Conservation (phyloP, 805 yeast species). For the Torulaspora indica region DNA sequence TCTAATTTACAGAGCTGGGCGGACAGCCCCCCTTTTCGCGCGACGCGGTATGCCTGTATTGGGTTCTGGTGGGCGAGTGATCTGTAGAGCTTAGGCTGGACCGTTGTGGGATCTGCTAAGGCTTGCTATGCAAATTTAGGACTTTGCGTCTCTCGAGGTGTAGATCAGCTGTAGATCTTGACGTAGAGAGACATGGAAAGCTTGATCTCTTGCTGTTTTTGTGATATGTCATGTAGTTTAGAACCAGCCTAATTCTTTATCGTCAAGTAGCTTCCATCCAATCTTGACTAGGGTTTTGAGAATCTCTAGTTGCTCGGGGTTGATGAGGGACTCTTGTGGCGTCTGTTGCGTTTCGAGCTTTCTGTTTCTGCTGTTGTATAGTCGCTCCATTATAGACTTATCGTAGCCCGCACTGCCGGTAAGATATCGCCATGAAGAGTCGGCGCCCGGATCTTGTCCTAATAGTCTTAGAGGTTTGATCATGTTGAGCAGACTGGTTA, state of each 20-base stretch:
- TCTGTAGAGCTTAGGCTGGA: too few species aligned
- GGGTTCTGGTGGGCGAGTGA: neutral
- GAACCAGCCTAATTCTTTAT: slow-evolving; percentile 34
- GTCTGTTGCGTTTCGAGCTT: neutral
- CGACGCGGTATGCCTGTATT: neutral
- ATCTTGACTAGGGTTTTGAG: slow-evolving; percentile 19
- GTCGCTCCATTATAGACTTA: slow-evolving; percentile 6
- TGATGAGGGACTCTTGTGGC: slow-evolving; percentile 1
- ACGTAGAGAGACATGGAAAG: too few species aligned
- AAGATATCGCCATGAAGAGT: slow-evolving; percentile 9
- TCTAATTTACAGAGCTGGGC: too few species aligned
- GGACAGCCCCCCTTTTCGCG: neutral
- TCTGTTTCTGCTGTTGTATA: slow-evolving; percentile 5
- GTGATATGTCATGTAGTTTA: neutral
- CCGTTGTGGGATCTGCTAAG: too few species aligned
- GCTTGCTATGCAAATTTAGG: neutral
- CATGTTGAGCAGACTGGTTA: slow-evolving; percentile 29
- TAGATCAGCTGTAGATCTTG: neutral
- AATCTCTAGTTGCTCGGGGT: neutral
- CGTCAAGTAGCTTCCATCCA: slow-evolving; percentile 34
- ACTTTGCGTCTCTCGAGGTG: neutral
- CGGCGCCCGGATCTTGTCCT: slow-evolving; percentile 14
- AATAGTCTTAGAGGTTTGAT: slow-evolving; percentile 32
- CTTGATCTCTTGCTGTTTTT: neutral
- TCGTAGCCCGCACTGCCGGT: slow-evolving; percentile 3